These are phyloP conservation scores for Fusarium sororula DNA, from an alignment of 2,329 filamentous ascomycete genomes.

Conservation along the genomic window DNA sequence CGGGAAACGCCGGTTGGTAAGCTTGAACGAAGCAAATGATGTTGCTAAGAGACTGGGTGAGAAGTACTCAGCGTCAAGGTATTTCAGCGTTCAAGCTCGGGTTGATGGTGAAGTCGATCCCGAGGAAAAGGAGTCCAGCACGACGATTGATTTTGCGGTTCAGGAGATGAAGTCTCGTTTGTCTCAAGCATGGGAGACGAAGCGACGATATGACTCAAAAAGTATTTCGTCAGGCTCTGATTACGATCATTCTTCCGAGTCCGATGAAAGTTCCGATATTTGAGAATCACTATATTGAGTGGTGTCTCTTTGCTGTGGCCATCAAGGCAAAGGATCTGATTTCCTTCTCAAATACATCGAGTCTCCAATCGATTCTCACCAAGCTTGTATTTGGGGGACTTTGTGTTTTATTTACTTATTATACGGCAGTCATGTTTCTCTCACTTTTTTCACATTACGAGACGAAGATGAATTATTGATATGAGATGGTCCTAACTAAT, in stretches of 20 bases:
- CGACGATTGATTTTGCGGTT: slow-evolving; percentile 45
- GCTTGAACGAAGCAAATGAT: slow-evolving; percentile 66
- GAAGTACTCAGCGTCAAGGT: slow-evolving; percentile 52
- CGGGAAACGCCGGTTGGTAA: slow-evolving; percentile 60
- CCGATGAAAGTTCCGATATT: neutral
- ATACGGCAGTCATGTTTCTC: neutral
- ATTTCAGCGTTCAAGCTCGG: slow-evolving; percentile 48
- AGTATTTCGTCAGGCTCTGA: neutral
- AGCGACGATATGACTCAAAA: neutral
- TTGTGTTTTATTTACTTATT: neutral
- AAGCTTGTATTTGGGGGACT: neutral
- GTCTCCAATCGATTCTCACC: neutral
- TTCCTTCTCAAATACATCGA: neutral
- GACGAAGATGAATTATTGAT: slow-evolving; percentile 13
- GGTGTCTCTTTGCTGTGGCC: neutral
- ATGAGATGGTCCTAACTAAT: slow-evolving; percentile 28
- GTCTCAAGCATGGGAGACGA: slow-evolving; percentile 32
- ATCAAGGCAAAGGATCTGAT: neutral
- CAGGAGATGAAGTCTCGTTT: slow-evolving; percentile 27
- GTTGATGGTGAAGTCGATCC: slow-evolving; percentile 30
- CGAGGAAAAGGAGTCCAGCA: slow-evolving; percentile 34
- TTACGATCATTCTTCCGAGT: neutral
- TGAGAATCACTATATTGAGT: neutral
- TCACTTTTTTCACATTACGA: neutral
- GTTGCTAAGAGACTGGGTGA: slow-evolving; percentile 66